phyloP scores from a whole-genome alignment of 1,284 basidiomycete species.

The Microbotryum scabiosae region DNA sequence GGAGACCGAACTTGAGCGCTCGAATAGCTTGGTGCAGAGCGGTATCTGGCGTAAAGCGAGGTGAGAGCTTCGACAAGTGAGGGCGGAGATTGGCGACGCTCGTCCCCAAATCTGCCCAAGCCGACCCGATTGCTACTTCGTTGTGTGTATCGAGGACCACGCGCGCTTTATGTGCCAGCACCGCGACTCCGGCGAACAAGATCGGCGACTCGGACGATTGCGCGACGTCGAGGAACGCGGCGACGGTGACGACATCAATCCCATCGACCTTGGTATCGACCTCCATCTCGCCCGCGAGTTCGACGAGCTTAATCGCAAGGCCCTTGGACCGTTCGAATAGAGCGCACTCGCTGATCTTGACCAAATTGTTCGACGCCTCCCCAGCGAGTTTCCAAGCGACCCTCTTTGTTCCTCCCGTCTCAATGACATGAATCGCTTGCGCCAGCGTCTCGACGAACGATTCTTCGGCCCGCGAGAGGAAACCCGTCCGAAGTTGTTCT shows the following conservation, averaged over 20 bases:
- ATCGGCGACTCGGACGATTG: slow-evolving; percentile 10
- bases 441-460: slow-evolving; percentile 53
- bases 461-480: slow-evolving; percentile 61
- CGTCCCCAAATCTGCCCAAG: slow-evolving; percentile 69
- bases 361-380: slow-evolving; percentile 57
- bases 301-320: slow-evolving; percentile 5
- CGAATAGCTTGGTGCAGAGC: slow-evolving; percentile 52
- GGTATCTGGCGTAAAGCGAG: slow-evolving; percentile 32
- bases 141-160: slow-evolving; percentile 60
- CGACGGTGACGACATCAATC: slow-evolving; percentile 20
- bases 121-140: slow-evolving; percentile 51
- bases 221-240: not conserved
- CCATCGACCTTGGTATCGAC: slow-evolving; percentile 28
- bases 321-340: not conserved
- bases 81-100: slow-evolving; percentile 47
- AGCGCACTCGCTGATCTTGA: slow-evolving; percentile 11
- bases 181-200: slow-evolving; percentile 43
- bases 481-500: slow-evolving; percentile 58
- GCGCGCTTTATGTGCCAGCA: slow-evolving; percentile 64
- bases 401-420: slow-evolving; percentile 41
- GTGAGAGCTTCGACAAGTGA: slow-evolving; percentile 43
- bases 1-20: slow-evolving; percentile 65
- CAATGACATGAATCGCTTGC: slow-evolving; percentile 9
- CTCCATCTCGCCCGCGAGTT: slow-evolving; percentile 34
- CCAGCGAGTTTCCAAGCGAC: slow-evolving; percentile 78